Evolutionary conservation across 345 rosid genomes (phyloP), one percentile per base, ranked within the genome.

Genomic region (Raphanus raphanistrum): DNA sequence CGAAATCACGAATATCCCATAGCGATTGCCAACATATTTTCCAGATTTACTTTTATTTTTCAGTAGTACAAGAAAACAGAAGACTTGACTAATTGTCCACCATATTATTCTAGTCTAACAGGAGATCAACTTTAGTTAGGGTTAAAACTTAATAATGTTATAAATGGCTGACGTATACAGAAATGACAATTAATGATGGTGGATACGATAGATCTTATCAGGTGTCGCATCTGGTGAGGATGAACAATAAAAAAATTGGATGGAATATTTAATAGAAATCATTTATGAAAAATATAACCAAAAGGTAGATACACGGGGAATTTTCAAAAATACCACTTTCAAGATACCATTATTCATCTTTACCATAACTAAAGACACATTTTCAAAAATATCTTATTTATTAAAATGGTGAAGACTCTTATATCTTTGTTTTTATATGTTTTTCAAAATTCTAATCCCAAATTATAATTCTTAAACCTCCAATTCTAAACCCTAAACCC

Each of bases 131-230:
- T 28, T 52, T 63, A 66, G 41, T 50, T 81, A 62, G 41, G 66
- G 41, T 62, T 31, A 29, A n/a, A n/a, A 29, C 12, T 62, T 31
- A 62, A 7, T 7, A 66, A 78, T 77, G 78, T 76, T 50, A 11
- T 26, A 63, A 25, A 52, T 52, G 58, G 38, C 58, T 74, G 58
- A 54, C 33, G 50, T 21, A 45, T 3, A 13, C 31, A 58, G 16
- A 10, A 41, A 66, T 29, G 4, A 13, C 25, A 75, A 26, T 59
- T 26, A 75, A 60, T 59, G 62, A 21, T 75, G 73, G 52, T 75
- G 26, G 79, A 60, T 58, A 45, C 8, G 67, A 74, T 63, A 10
- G 57, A 65, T 74, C 65, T 65, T 16, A 66, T 74, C 78, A 74
- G 31, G 66, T 55, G 66, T 74, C 78, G 72, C 58, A 66, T 55